phyloP scores from a whole-genome alignment of 306 rosid genomes.

The Corylus heterophylla region DNA sequence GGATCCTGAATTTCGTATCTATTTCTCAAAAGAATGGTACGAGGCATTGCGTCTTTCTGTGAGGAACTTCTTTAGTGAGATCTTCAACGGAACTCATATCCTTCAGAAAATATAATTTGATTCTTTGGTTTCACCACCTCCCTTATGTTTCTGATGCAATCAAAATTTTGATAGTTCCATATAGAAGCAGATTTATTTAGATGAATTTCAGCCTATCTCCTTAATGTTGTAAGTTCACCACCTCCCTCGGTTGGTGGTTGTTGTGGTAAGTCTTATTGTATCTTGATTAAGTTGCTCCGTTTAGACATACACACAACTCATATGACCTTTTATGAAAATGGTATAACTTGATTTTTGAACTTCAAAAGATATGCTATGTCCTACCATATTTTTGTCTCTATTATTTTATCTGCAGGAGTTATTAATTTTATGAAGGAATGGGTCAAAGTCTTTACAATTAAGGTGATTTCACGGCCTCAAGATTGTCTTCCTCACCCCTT shows the following conservation, averaged over 20 bases:
- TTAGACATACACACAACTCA: not conserved
- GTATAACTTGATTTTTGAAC: not conserved
- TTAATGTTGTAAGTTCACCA: not conserved
- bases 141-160: not conserved
- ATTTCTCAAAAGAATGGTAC: constrained; percentile 86
- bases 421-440: not conserved
- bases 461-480: not conserved
- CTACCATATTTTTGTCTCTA: not conserved
- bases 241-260: not conserved
- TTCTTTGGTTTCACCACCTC: not conserved
- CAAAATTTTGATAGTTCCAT: not conserved
- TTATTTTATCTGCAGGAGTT: not conserved
- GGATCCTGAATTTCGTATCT: constrained; percentile 74
- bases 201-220: not conserved
- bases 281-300: not conserved
- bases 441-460: not conserved
- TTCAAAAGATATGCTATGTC: not conserved
- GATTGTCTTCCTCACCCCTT: not conserved
- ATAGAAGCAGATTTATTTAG: not conserved
- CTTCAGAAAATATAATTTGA: constrained; percentile 36
- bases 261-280: not conserved
- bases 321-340: not conserved
- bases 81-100: constrained; percentile 97
- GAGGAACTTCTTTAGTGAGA: constrained; percentile 84
- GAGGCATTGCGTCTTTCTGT: constrained; percentile 85